phyloP scores from a whole-genome alignment of 169 alveolate genomes.

The Plasmodium gonderi region DNA sequence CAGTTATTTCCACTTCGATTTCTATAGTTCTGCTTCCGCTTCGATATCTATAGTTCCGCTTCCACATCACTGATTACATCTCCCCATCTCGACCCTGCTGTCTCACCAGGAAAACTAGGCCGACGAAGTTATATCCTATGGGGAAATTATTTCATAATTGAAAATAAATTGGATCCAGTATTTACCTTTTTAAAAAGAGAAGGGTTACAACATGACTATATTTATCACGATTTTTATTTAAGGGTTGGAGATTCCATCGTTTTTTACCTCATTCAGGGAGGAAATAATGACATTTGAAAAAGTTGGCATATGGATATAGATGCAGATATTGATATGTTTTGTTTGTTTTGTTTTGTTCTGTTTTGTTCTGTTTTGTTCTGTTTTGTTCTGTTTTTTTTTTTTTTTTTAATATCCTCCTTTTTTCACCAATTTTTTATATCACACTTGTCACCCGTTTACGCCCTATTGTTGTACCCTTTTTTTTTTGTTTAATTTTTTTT shows the following conservation, averaged over 20 bases:
- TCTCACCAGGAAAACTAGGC: constrained; percentile 41
- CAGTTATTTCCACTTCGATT: too few species aligned
- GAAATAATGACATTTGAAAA: constrained; percentile 29
- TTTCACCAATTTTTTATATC: not conserved
- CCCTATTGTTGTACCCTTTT: too few species aligned
- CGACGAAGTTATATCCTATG: constrained; percentile 35
- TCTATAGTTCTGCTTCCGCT: not conserved
- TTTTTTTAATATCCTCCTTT: not conserved
- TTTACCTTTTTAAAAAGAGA: constrained; percentile 54
- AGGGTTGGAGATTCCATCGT: constrained; percentile 62
- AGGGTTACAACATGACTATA: constrained; percentile 67
- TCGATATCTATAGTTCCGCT: not conserved
- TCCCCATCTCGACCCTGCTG: too few species aligned
- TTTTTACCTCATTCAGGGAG: constrained; percentile 63
- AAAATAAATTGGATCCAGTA: constrained; percentile 45
- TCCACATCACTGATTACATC: not conserved
- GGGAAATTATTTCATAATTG: constrained; percentile 68
- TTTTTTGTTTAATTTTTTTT: too few species aligned
- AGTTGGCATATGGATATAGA: not conserved
- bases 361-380: not conserved
- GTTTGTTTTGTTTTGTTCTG: not conserved
- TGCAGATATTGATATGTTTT: not conserved
- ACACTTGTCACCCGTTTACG: too few species aligned
- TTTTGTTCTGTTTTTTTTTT: not conserved
- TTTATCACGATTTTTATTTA: constrained; percentile 54